Conservation (phyloP, 2,329 filamentous ascomycete genomes). For the Epicoccum sorghinum region DNA sequence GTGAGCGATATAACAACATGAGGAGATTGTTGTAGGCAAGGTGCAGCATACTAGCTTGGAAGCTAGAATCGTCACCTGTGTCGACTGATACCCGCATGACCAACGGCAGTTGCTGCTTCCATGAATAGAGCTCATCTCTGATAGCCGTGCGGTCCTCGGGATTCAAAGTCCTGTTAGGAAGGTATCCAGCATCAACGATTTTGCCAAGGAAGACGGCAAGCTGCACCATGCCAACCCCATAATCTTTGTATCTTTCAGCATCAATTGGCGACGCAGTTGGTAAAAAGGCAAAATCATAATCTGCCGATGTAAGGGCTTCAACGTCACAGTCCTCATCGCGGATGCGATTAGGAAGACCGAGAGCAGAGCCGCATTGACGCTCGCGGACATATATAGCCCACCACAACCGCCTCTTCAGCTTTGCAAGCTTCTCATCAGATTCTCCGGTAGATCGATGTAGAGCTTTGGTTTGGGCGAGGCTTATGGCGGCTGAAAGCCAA, state of each 20-base stretch:
- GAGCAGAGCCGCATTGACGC: conserved; percentile 54
- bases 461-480: conserved; percentile 58
- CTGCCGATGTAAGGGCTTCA: conserved; percentile 44
- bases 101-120: conserved; percentile 49
- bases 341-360: conserved; percentile 56
- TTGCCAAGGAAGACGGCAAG: conserved; percentile 47
- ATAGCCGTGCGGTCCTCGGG: conserved; percentile 26
- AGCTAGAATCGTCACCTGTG: conserved; percentile 40
- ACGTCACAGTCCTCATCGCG: conserved; percentile 59
- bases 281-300: conserved; percentile 47
- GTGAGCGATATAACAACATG: conserved; percentile 53
- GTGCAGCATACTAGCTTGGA: conserved; percentile 50
- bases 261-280: conserved; percentile 33
- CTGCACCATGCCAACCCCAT: conserved; percentile 48
- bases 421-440: conserved; percentile 36
- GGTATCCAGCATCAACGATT: conserved; percentile 48
- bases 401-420: conserved; percentile 58
- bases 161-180: conserved; percentile 29
- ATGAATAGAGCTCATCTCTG: conserved; percentile 45
- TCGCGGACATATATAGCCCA: conserved; percentile 62
- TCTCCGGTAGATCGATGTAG: conserved; percentile 48
- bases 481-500: conserved; percentile 55
- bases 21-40: conserved; percentile 57
- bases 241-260: conserved; percentile 41
- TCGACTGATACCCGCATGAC: conserved; percentile 43